These are phyloP conservation scores for Coemansia erecta DNA, from an alignment of 192 early-diverging fungal genomes.

Conservation along the genomic window DNA sequence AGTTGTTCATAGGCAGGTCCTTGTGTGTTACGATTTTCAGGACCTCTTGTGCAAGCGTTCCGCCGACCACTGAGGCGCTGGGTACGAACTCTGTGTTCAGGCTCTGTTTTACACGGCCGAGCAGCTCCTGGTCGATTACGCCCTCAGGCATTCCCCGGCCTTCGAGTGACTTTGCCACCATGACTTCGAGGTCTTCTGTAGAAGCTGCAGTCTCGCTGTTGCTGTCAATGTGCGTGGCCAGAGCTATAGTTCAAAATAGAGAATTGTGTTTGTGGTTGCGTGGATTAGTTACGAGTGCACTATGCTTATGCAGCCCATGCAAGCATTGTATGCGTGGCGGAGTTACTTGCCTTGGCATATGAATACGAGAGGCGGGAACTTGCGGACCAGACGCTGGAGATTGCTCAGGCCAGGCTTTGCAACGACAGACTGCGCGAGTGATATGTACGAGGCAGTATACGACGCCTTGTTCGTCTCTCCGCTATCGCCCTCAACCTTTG, in stretches of 20 bases:
- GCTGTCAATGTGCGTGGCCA: no score
- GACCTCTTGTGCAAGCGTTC: conserved; percentile 85
- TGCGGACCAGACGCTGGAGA: conserved; percentile 18
- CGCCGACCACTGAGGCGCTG: conserved; percentile 84
- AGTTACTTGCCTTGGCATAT: conserved; percentile 14
- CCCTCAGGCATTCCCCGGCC: conserved; percentile 21
- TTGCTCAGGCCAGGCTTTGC: conserved; percentile 5
- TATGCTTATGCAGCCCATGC: background rate
- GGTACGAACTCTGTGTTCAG: conserved; percentile 68
- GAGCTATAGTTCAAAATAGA: no score
- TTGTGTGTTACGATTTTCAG: conserved; percentile 81
- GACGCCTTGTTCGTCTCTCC: background rate
- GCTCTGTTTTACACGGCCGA: conserved; percentile 51
- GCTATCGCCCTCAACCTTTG: background rate
- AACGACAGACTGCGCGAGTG: conserved; percentile 15
- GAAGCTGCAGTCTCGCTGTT: no score
- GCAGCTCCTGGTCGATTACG: conserved; percentile 18
- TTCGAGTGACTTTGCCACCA: conserved; percentile 9
- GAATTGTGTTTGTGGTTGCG: no score
- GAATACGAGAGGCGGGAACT: conserved; percentile 37
- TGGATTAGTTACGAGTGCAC: no score
- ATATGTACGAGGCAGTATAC: conserved; percentile 9
- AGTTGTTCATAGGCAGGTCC: conserved; percentile 82
- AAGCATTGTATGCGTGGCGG: background rate
- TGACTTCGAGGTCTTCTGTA: background rate